phyloP scores from a whole-genome alignment of 1,284 basidiomycete genomes.

The Ustilago shanxiensis region DNA sequence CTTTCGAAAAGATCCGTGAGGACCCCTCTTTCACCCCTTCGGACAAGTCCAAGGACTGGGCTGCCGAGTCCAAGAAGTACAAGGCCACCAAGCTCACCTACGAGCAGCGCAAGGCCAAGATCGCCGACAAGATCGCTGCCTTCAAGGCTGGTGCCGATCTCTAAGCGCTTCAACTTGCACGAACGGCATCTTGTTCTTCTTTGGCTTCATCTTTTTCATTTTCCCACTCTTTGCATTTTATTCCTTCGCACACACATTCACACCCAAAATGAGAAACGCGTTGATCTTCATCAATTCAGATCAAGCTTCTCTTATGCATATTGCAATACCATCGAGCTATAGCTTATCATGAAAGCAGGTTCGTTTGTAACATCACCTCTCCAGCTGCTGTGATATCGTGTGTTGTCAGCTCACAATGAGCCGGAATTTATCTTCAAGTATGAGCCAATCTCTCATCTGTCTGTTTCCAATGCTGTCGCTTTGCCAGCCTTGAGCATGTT shows the following conservation, averaged over 20 bases:
- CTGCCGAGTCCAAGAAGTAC: constrained; percentile 84
- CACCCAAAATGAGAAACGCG: constrained; percentile 13
- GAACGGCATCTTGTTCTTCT: constrained; percentile 3
- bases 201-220: constrained; percentile 19
- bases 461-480: no score
- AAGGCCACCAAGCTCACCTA: constrained; percentile 80
- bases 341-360: background rate
- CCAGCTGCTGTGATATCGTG: background rate
- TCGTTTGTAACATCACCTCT: constrained; percentile 34
- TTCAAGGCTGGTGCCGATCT: constrained; percentile 59
- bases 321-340: constrained; percentile 22
- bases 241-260: constrained; percentile 3
- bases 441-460: no score
- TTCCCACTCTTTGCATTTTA: constrained; percentile 12
- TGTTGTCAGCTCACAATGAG: no score
- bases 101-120: constrained; percentile 74
- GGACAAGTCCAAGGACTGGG: constrained; percentile 93
- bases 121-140: constrained; percentile 65
- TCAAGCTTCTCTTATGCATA: constrained; percentile 7
- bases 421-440: no score
- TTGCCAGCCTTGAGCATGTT: no score
- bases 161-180: constrained; percentile 8
- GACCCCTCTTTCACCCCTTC: constrained; percentile 91
- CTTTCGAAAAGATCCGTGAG: constrained; percentile 86
- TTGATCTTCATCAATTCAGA: background rate